Evolutionary conservation across 192 early-diverging fungal genomes (phyloP).

Genomic region (Coemansia sp.): DNA sequence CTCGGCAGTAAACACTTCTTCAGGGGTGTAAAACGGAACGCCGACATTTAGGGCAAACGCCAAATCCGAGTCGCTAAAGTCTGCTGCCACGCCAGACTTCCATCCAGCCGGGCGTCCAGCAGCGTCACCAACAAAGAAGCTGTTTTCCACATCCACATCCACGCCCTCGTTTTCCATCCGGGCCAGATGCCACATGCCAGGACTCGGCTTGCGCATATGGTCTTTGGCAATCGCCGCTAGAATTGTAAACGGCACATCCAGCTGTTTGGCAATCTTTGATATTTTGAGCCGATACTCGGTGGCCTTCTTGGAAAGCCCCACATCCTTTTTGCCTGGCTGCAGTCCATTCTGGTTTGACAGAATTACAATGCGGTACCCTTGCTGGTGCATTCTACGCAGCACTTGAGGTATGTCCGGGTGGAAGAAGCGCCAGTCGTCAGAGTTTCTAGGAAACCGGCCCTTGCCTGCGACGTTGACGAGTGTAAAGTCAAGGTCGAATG

Average conservation of each 20-base stretch:
- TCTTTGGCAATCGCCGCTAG: constrained; percentile 70
- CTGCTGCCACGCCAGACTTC: constrained; percentile 60
- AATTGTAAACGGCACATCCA: constrained; percentile 67
- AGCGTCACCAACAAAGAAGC: constrained; percentile 93
- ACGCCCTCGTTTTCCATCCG: constrained; percentile 31
- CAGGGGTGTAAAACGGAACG: constrained; percentile 79
- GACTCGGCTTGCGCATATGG: constrained; percentile 53
- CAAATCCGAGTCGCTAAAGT: constrained; percentile 82
- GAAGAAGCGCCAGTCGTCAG: constrained; percentile 81
- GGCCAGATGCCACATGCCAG: constrained; percentile 47
- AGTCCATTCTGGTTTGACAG: constrained; percentile 40
- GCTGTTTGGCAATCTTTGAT: constrained; percentile 76
- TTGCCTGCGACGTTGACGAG: constrained; percentile 68
- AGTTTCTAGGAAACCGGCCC: constrained; percentile 61
- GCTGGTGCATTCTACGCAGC: constrained; percentile 59
- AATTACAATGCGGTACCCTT: constrained; percentile 58
- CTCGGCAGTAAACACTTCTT: constrained; percentile 69
- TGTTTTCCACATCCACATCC: constrained; percentile 54
- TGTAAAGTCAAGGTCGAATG: constrained; percentile 69
- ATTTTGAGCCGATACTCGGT: constrained; percentile 59
- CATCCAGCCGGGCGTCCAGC: constrained; percentile 76
- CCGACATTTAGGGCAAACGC: constrained; percentile 80
- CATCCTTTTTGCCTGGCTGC: constrained; percentile 11
- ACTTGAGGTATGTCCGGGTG: constrained; percentile 58
- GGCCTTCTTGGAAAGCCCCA: constrained; percentile 19